These are phyloP conservation scores for Cladochytrium tenue DNA, from an alignment of 371 early-diverging fungal species.

Conservation along the genomic window DNA sequence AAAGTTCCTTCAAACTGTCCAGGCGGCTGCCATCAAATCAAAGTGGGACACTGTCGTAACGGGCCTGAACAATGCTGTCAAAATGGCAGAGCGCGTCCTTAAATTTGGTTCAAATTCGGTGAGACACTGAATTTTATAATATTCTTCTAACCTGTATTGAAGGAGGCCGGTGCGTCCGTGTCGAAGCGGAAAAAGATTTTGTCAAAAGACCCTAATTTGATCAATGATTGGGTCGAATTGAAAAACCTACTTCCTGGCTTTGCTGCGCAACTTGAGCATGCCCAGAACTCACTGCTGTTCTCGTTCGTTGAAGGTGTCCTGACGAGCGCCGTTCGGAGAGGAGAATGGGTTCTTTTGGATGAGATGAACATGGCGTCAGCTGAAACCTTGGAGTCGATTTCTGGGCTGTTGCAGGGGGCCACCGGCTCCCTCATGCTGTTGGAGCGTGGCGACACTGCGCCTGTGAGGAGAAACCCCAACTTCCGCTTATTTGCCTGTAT, in stretches of 20 bases:
- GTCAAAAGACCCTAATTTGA: constrained; percentile 30
- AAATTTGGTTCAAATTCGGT: constrained; percentile 12
- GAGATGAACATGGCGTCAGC: constrained; percentile 97
- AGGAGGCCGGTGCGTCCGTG: no score
- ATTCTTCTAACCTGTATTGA: no score
- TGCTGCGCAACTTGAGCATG: constrained; percentile 71
- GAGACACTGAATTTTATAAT: no score
- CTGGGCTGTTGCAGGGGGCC: constrained; percentile 84
- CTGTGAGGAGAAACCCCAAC: constrained; percentile 86
- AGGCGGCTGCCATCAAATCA: constrained; percentile 65
- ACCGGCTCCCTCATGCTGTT: constrained; percentile 79
- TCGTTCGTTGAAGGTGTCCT: constrained; percentile 93
- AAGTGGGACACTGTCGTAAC: constrained; percentile 82
- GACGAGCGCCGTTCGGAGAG: constrained; percentile 86
- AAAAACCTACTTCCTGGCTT: constrained; percentile 61
- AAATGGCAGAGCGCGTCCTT: constrained; percentile 68
- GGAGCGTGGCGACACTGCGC: constrained; percentile 89
- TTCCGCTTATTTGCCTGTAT: constrained; percentile 99
- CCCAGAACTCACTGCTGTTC: constrained; percentile 83
- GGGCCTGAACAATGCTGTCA: constrained; percentile 69
- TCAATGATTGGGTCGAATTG: constrained; percentile 57
- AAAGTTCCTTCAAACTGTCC: constrained; percentile 78
- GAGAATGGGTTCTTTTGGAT: constrained; percentile 98
- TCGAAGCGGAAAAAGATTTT: constrained; percentile 30
- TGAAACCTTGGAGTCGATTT: constrained; percentile 91